These are phyloP conservation scores for Mariannaea elegans DNA, from an alignment of 2,329 filamentous ascomycete species.

Conservation along the genomic window DNA sequence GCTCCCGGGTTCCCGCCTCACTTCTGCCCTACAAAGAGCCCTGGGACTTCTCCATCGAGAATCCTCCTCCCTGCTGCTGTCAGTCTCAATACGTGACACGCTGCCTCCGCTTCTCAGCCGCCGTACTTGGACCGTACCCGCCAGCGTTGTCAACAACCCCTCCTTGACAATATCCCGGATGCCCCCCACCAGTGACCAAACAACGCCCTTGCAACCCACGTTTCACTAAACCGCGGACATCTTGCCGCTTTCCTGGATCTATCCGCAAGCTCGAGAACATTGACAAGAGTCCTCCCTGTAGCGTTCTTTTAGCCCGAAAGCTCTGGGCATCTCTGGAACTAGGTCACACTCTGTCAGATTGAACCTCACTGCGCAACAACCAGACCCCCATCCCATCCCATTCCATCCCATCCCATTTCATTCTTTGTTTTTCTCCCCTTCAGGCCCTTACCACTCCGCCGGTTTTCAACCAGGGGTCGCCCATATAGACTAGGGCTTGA, in stretches of 20 bases:
- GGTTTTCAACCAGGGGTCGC: constrained; percentile 26
- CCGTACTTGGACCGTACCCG: constrained; percentile 30
- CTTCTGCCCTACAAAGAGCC: constrained; percentile 31
- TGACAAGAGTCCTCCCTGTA: constrained; percentile 19
- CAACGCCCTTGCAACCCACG: constrained; percentile 31
- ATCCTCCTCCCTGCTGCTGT: constrained; percentile 26
- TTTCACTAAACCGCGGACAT: constrained; percentile 29
- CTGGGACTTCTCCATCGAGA: constrained; percentile 33
- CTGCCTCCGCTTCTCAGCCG: constrained; percentile 31
- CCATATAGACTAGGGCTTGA: constrained; percentile 23
- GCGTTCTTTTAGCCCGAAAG: constrained; percentile 6
- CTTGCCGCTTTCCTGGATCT: constrained; percentile 31
- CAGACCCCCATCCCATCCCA: constrained; percentile 3
- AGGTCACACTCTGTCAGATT: constrained; percentile 15
- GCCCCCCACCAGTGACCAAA: constrained; percentile 31
- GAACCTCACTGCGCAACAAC: constrained; percentile 7
- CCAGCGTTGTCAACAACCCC: constrained; percentile 26
- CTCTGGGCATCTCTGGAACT: constrained; percentile 14
- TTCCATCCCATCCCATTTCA: neutral
- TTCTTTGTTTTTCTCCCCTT: neutral
- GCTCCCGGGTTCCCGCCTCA: constrained; percentile 30
- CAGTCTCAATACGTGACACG: constrained; percentile 24
- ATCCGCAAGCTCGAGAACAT: constrained; percentile 21
- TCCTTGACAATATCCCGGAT: constrained; percentile 31
- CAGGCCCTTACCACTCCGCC: constrained; percentile 29